These are phyloP conservation scores for Tricharina praecox DNA, from an alignment of 495 filamentous ascomycete genomes.

Conservation along the genomic window DNA sequence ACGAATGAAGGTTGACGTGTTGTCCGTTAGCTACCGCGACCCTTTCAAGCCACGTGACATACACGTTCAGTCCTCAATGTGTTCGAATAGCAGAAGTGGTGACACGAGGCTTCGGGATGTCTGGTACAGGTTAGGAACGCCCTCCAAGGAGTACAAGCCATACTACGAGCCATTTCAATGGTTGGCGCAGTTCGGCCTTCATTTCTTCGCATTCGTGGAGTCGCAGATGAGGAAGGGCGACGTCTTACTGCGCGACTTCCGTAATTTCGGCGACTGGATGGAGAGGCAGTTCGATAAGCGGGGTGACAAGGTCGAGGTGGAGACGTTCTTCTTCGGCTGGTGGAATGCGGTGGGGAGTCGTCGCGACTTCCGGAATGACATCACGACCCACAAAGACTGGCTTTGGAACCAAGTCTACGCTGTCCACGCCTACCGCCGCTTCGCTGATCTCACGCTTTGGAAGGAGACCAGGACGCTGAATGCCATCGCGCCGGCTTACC, in stretches of 20 bases:
- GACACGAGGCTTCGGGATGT: too few relatives aligned
- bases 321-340: not conserved
- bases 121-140: constrained; percentile 44
- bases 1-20: not conserved
- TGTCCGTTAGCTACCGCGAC: constrained; percentile 38
- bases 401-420: constrained; percentile 45
- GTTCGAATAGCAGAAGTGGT: too few relatives aligned
- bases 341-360: constrained; percentile 36
- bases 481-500: constrained; percentile 6
- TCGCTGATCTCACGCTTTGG: constrained; percentile 10
- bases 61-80: too few relatives aligned
- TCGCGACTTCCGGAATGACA: constrained; percentile 42
- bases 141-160: constrained; percentile 39
- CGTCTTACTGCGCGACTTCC: constrained; percentile 37
- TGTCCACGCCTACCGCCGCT: not conserved
- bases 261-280: constrained; percentile 40
- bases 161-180: constrained; percentile 47
- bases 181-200: constrained; percentile 49
- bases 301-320: not conserved
- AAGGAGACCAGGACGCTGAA: constrained; percentile 14
- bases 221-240: constrained; percentile 37
- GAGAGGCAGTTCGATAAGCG: not conserved
- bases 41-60: too few relatives aligned
- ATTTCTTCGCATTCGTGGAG: constrained; percentile 29
- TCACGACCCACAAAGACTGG: constrained; percentile 41